Evolutionary conservation across 805 yeast genomes (phyloP).

Genomic region (Pichia heedii): DNA sequence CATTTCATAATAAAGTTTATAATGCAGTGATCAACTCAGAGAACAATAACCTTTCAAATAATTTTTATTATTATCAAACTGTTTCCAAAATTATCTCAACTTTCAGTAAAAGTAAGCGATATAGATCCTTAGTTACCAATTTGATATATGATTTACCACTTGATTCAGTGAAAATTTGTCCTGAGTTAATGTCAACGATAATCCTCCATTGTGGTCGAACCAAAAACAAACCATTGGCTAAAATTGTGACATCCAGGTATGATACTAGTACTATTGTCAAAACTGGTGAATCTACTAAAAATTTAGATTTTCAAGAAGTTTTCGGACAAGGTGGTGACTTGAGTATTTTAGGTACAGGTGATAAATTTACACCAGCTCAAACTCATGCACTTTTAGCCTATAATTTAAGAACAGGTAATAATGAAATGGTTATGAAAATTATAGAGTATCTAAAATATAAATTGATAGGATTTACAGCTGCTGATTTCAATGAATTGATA

Average conservation of each 20-base stretch:
- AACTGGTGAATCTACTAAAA: constrained; percentile 7
- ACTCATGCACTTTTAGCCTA: constrained; percentile 24
- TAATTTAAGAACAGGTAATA: constrained; percentile 20
- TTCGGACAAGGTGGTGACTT: constrained; percentile 9
- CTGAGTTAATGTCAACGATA: constrained; percentile 26
- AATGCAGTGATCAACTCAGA: constrained; percentile 17
- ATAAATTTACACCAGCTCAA: constrained; percentile 23
- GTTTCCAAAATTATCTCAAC: constrained; percentile 19
- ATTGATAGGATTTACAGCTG: constrained; percentile 18
- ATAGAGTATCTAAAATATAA: constrained; percentile 20
- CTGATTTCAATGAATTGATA: constrained; percentile 26
- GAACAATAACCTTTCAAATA: constrained; percentile 22
- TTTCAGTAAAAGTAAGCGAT: constrained; percentile 25
- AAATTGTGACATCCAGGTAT: constrained; percentile 21
- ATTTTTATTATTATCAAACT: constrained; percentile 23
- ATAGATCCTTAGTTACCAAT: constrained; percentile 18
- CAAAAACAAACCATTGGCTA: constrained; percentile 18
- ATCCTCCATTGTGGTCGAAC: constrained; percentile 23
- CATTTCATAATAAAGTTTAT: constrained; percentile 24
- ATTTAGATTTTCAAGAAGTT: neutral
- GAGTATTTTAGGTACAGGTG: constrained; percentile 8
- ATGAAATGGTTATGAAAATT: constrained; percentile 23
- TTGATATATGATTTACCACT: constrained; percentile 26
- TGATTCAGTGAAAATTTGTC: constrained; percentile 25
- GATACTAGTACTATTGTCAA: constrained; percentile 3